These are phyloP conservation scores for Wickerhamomyces alni DNA, from an alignment of 805 yeast species.

Conservation along the genomic window DNA sequence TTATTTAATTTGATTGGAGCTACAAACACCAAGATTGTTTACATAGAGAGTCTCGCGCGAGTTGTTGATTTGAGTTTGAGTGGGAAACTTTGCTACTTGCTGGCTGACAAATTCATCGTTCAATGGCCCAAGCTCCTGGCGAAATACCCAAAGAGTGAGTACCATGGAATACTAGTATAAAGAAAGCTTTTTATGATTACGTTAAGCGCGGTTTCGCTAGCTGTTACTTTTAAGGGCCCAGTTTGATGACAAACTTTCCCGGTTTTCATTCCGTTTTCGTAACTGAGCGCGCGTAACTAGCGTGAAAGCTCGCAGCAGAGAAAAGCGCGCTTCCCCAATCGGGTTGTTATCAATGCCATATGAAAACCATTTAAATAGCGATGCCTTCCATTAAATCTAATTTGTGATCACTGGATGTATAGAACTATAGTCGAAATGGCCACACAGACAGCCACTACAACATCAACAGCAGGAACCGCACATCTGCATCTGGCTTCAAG, in stretches of 20 bases:
- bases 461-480: not conserved
- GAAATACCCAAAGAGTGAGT: constrained; percentile 58
- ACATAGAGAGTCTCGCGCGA: constrained; percentile 84
- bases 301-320: too few species aligned
- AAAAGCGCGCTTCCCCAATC: too few species aligned
- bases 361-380: too few species aligned
- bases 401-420: not conserved
- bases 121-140: constrained; percentile 73
- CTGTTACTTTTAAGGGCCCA: too few species aligned
- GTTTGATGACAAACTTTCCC: not conserved
- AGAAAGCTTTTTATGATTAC: too few species aligned
- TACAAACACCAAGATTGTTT: constrained; percentile 53
- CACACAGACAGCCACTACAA: constrained; percentile 1
- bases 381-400: too few species aligned
- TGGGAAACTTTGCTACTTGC: constrained; percentile 64
- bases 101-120: constrained; percentile 74
- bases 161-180: constrained; percentile 71
- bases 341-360: too few species aligned
- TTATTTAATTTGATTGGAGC: constrained; percentile 41
- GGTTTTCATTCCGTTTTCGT: too few species aligned
- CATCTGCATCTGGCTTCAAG: constrained; percentile 2
- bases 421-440: not conserved
- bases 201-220: not conserved
- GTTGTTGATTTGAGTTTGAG: constrained; percentile 70
- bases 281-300: not conserved